These are phyloP conservation scores for Syncephalis plumigaleata DNA, from an alignment of 371 early-diverging fungal genomes.

Conservation along the genomic window DNA sequence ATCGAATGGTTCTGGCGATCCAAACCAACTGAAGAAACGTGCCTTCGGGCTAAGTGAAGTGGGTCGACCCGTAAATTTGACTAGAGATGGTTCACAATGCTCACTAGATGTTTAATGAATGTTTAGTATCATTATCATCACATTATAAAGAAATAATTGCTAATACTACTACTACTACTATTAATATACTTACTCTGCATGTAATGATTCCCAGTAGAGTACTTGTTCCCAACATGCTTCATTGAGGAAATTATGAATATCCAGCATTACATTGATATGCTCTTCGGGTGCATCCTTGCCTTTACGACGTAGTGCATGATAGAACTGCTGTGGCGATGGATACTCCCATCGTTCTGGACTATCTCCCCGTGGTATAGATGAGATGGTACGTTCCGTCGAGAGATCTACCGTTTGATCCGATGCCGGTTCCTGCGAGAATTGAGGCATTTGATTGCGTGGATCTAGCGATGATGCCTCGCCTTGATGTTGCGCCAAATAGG, in stretches of 20 bases:
- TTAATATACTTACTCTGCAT: constrained; percentile 24
- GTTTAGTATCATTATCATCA: too few species aligned
- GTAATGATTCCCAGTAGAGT: constrained; percentile 69
- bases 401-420: constrained; percentile 32
- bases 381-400: constrained; percentile 37
- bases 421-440: constrained; percentile 36
- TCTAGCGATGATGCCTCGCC: constrained; percentile 18
- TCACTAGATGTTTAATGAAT: constrained; percentile 17
- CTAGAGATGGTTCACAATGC: constrained; percentile 50
- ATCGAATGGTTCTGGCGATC: constrained; percentile 69
- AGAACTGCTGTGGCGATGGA: constrained; percentile 88
- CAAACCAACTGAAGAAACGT: constrained; percentile 43
- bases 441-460: constrained; percentile 60
- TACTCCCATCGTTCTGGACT: constrained; percentile 61
- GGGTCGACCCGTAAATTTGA: constrained; percentile 76
- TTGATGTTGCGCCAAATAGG: neutral
- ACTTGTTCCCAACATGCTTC: constrained; percentile 86
- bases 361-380: constrained; percentile 47
- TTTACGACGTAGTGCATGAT: constrained; percentile 84
- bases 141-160: neutral
- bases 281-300: constrained; percentile 55
- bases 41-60: constrained; percentile 76
- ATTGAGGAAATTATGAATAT: constrained; percentile 81
- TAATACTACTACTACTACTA: neutral
- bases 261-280: constrained; percentile 59